Base-by-base conservation (phyloP, 2,329 filamentous ascomycete genomes). In the Xylaria sp. region DNA sequence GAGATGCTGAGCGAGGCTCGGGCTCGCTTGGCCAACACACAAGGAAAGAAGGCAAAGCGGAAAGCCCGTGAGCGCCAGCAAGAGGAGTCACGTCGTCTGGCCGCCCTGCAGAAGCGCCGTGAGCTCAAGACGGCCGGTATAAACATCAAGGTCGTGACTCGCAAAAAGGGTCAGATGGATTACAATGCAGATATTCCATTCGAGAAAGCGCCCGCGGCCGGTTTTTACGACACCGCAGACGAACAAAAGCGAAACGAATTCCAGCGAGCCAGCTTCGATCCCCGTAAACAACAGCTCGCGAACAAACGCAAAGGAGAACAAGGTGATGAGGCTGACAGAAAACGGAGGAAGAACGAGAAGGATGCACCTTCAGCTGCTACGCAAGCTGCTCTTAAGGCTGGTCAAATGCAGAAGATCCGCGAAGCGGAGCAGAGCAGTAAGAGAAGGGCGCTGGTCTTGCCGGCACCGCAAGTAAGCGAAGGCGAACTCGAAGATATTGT, bases 121-220 rank as follows among this genome's bases (percentile, higher is more conserved):
- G 96, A 99, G 82, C 88, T 99, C 72, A 99, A 99, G 83, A 97
- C 94, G 78, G 94, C 96, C 1, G 96, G 96, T 56, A 98, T 99
- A 82, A 99, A 99, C 80, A 94, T 98, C 83, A 99, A 98, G 81
- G 90, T 98, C 65, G 90, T 90, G 2, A 96, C 92, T 15, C 89
- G 92, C 68, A 98, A 98, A 84, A 90, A 93, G 84, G 96, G 96
- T 0, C 91, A 98, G 83, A 99, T 99, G 93, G 96, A 99, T 81
- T 99, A 99, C 84, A 99, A 99, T 80, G 96, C 96, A 75, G 96
- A 99, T 75, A 97, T 99, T 72, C 96, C 96, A 0, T 98, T 99
- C 72, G 96, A 99, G 80, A 97, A 96, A 81, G 92, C 93, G 71
- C 91, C 96, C 0, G 91, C 92, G 0, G 84, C 90, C 25, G 96